Evolutionary conservation across 1,139 yeast genomes (phyloP).

Genomic region (Arxiozyma heterogenica): DNA sequence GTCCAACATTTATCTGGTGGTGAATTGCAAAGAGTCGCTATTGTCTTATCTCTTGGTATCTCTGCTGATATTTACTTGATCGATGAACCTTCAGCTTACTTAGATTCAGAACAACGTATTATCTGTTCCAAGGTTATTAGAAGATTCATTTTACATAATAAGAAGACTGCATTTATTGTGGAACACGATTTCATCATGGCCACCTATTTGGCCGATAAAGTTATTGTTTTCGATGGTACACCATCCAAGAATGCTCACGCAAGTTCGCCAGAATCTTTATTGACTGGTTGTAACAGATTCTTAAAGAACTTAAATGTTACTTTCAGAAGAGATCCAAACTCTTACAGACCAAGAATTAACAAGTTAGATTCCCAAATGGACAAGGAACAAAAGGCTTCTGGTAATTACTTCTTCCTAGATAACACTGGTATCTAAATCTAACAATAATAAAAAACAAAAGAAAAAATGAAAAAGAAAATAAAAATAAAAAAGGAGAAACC

Average conservation of each 20-base stretch:
- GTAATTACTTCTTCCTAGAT: conserved; percentile 94
- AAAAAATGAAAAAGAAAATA: no score
- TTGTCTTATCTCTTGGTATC: conserved; percentile 85
- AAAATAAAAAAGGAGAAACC: no score
- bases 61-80: conserved; percentile 94
- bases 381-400: conserved; percentile 83
- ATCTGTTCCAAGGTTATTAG: conserved; percentile 97
- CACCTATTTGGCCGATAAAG: conserved; percentile 95
- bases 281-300: conserved; percentile 95
- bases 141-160: conserved; percentile 89
- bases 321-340: conserved; percentile 97
- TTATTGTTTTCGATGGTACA: conserved; percentile 91
- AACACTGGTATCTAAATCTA: conserved; percentile 34
- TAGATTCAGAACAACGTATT: conserved; percentile 99
- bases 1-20: conserved; percentile 98
- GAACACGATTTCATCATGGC: conserved; percentile 99
- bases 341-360: conserved; percentile 97
- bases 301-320: conserved; percentile 95
- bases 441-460: neutral
- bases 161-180: conserved; percentile 94
- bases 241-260: conserved; percentile 83
- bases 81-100: conserved; percentile 97
- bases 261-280: conserved; percentile 77
- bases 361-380: conserved; percentile 97
- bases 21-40: conserved; percentile 98